phyloP scores from a whole-genome alignment of 768 basidiomycete species.

The Amanita pseudoporphyria region DNA sequence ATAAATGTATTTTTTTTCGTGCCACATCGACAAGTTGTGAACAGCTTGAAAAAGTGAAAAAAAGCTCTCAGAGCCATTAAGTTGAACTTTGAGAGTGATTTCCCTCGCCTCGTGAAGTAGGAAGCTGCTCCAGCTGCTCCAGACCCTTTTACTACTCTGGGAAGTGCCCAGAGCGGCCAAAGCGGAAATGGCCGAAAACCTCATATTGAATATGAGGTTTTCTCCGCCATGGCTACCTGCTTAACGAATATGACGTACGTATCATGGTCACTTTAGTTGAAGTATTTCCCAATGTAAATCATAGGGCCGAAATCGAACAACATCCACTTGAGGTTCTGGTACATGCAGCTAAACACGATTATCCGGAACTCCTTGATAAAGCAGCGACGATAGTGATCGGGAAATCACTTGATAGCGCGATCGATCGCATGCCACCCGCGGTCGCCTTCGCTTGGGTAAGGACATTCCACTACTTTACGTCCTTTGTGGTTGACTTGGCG shows the following conservation, averaged over 20 bases:
- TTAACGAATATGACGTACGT: conserved; percentile 14
- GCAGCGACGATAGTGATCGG: conserved; percentile 10
- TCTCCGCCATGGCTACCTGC: conserved; percentile 13
- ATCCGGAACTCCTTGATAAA: conserved; percentile 14
- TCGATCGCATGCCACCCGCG: conserved; percentile 2
- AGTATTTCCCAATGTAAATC: too few relatives aligned
- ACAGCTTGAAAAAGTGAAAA: too few relatives aligned
- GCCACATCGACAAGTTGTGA: too few relatives aligned
- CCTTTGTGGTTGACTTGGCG: too few relatives aligned
- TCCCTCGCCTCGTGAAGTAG: too few relatives aligned
- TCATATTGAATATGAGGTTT: conserved; percentile 17
- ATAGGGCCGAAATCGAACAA: conserved; percentile 11
- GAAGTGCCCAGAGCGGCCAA: too few relatives aligned
- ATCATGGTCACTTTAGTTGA: background rate
- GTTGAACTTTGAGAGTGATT: too few relatives aligned
- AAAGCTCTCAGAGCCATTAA: too few relatives aligned
- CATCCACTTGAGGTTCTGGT: conserved; percentile 13
- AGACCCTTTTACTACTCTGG: too few relatives aligned
- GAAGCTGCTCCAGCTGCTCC: too few relatives aligned
- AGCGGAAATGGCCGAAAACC: too few relatives aligned
- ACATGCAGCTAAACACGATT: conserved; percentile 14
- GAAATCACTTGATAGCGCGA: background rate
- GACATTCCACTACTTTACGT: background rate
- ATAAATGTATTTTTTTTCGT: too few relatives aligned
- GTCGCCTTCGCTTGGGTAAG: conserved; percentile 1